Evolutionary conservation across 306 rosid species (phyloP).

Genomic region (Prunus kanzakura): DNA sequence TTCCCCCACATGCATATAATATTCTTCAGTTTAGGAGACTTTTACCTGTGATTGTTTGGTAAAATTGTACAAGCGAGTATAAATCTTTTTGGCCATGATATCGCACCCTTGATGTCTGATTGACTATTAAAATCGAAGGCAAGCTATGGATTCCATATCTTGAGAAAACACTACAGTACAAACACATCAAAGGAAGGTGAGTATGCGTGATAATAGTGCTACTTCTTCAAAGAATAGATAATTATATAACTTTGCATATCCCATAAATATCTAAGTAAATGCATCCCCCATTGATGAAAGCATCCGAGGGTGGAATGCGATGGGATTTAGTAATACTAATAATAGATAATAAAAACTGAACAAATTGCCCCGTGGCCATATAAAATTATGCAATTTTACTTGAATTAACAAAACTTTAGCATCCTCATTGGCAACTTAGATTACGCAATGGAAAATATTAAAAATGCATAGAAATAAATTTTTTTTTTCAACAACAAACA

Average conservation of each 20-base stretch:
- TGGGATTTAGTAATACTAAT: neutral
- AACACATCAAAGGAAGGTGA: neutral
- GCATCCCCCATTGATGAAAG: neutral
- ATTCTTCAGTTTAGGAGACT: constrained; percentile 12
- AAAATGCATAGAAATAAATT: neutral
- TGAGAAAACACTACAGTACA: constrained; percentile 56
- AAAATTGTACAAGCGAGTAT: constrained; percentile 46
- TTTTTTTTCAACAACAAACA: neutral
- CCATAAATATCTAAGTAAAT: neutral
- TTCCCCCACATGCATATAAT: neutral
- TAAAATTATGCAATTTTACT: neutral
- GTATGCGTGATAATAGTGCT: neutral
- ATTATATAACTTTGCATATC: neutral
- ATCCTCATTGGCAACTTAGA: neutral
- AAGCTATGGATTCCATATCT: constrained; percentile 69
- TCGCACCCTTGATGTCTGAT: constrained; percentile 54
- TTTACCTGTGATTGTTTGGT: constrained; percentile 60
- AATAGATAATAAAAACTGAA: neutral
- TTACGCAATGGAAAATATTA: neutral
- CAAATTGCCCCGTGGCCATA: neutral
- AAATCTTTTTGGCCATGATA: constrained; percentile 56
- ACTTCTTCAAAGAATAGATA: neutral
- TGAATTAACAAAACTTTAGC: neutral
- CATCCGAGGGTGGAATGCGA: neutral
- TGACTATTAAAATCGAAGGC: constrained; percentile 67